Evolutionary conservation across 345 rosid species (phyloP), one percentile per base, ranked within the genome.

Genomic region (Linum lewisii): DNA sequence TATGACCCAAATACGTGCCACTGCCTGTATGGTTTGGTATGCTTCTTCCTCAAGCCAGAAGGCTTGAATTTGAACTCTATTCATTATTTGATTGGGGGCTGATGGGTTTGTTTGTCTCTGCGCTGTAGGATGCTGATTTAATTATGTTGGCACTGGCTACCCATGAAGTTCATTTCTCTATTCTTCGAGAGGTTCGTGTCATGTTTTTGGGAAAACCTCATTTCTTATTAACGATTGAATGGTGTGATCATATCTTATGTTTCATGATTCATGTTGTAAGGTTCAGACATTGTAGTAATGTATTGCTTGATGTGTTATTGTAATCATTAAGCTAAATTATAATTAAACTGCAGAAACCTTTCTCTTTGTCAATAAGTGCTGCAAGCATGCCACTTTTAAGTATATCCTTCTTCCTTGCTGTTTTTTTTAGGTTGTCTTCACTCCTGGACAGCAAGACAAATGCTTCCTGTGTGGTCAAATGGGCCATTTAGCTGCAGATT

Each of bases 401-500:
- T 19, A 21, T 13, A 32, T 49, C 7, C 14, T 45, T 2, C 38
- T 25, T 23, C 36, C 42, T 25, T 32, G 8, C 63, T 34, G 24
- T 16, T 44, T 5, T 21, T 6, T 59, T 51, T 69, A 93, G 99
- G 64, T 93, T 77, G 91, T 93, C 56, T 81, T 85, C 54, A 69
- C 74, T 49, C 88, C 88, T 51, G 91, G 91, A 54, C 81, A 26
- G 32, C 32, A 85, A 72, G 91, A 81, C 77, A 86, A 79, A 74
- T 93, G 99, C 82, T 87, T 93, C 75, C 58, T 87, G 54, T 93
- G 99, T 71, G 99, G 97, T 72, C 99, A 93, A 62, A 69, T 83
- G 77, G 99, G 99, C 44, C 99, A 93, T 80, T 60, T 85, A 62
- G 95, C 97, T 3, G 77, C 99, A 68, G 42, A 64, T 70, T 93